A percentile compares a stretch with the other conserved stretches of the same genome.
phyloP scores from a whole-genome alignment of 371 early-diverging fungal genomes.

The Chytridiales sp. region DNA sequence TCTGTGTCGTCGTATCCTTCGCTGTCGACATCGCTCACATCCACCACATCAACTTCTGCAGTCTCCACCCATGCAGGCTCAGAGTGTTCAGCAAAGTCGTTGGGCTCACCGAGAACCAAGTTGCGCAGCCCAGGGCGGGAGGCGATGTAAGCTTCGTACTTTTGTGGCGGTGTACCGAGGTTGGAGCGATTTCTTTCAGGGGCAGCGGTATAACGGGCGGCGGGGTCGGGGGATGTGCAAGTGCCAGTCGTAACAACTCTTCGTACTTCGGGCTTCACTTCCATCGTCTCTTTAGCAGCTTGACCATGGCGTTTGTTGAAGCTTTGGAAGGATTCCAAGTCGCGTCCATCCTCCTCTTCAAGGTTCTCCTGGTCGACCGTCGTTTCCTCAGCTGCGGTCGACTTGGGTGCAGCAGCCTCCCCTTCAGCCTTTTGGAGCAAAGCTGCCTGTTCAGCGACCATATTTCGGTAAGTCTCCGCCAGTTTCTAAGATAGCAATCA shows the following conservation, averaged over 20 bases:
- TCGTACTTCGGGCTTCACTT: no score
- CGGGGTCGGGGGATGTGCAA: not conserved
- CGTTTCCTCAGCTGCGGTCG: not conserved
- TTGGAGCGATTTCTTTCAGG: conserved; percentile 7
- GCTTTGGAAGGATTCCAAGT: no score
- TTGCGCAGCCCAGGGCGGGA: not conserved
- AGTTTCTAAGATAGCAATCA: not conserved
- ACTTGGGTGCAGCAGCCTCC: not conserved
- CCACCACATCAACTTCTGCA: conserved; percentile 14
- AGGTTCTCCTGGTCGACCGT: not conserved
- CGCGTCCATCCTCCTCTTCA: no score
- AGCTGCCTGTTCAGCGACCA: not conserved
- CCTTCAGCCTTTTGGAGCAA: not conserved
- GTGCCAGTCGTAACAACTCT: not conserved
- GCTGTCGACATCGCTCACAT: not conserved
- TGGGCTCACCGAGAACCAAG: no score
- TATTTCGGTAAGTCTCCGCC: not conserved
- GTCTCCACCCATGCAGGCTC: conserved; percentile 21
- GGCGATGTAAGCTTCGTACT: not conserved
- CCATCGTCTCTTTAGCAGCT: no score
- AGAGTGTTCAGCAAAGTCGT: no score
- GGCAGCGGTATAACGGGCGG: not conserved
- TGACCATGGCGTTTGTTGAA: no score
- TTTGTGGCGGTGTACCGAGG: conserved; percentile 4
- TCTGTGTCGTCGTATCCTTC: not conserved